Conservation (phyloP, 441 rosid genomes). For the Bocquillonia castaneifolia region DNA sequence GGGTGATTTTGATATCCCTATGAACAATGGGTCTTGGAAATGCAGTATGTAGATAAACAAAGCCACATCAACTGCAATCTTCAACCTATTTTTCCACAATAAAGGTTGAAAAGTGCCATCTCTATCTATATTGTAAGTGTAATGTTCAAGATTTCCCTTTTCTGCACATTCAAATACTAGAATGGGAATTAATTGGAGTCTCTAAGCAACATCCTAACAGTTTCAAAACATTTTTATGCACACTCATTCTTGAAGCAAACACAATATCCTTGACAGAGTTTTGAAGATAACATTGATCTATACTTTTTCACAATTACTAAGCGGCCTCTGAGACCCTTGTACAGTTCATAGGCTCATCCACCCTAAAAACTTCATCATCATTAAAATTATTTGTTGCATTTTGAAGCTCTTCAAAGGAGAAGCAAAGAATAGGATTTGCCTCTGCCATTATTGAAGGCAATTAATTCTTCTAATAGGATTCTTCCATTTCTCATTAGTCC, state of each 20-base stretch:
- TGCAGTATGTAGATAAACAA: slow-evolving; percentile 39
- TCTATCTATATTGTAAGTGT: not conserved
- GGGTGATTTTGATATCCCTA: slow-evolving; percentile 26
- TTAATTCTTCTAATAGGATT: slow-evolving; percentile 12
- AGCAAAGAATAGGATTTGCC: slow-evolving; percentile 1
- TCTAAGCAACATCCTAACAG: slow-evolving; percentile 43
- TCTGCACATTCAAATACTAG: slow-evolving; percentile 31
- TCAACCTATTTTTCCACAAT: slow-evolving; percentile 14
- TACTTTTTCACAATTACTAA: not conserved
- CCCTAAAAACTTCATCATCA: not conserved
- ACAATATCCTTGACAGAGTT: slow-evolving; percentile 18
- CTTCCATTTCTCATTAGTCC: slow-evolving; percentile 18
- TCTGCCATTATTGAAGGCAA: slow-evolving; percentile 8
- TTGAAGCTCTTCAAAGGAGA: not conserved
- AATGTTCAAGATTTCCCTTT: slow-evolving; percentile 18
- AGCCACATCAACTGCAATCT: slow-evolving; percentile 27
- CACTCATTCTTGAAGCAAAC: slow-evolving; percentile 35
- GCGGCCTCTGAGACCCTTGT: not conserved
- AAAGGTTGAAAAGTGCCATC: not conserved
- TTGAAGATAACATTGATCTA: not conserved
- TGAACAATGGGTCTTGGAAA: slow-evolving; percentile 36
- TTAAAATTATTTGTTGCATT: not conserved
- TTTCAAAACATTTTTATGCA: slow-evolving; percentile 34
- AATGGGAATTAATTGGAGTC: slow-evolving; percentile 22
- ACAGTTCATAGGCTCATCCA: not conserved